Evolutionary conservation across 352 stramenopile species (phyloP).

Genomic region (Pythium volutum): DNA sequence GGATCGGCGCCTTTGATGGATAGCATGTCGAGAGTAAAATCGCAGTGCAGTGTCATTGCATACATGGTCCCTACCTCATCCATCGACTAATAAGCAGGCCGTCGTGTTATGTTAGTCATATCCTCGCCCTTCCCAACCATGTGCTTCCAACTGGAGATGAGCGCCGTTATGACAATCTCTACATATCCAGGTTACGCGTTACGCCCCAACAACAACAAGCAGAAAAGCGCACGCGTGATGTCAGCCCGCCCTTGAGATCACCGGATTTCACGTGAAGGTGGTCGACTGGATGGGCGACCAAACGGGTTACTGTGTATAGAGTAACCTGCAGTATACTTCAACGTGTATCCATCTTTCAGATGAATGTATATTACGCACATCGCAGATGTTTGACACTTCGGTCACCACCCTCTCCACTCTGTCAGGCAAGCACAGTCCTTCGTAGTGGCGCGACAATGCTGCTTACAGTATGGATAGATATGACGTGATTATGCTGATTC

Average conservation of each 20-base stretch:
- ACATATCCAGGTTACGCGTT: too few species aligned
- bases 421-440: too few species aligned
- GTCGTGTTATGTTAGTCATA: too few species aligned
- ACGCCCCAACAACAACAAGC: neutral
- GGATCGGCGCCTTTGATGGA: too few species aligned
- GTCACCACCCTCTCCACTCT: too few species aligned
- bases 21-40: too few species aligned
- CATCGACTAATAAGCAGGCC: too few species aligned
- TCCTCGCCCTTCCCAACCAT: too few species aligned
- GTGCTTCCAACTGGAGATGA: neutral
- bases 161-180: neutral
- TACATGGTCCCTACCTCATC: too few species aligned
- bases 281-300: neutral
- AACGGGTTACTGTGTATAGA: constrained; percentile 1
- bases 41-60: too few species aligned
- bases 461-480: neutral
- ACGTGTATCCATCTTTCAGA: neutral
- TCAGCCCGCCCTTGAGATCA: neutral
- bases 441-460: too few species aligned
- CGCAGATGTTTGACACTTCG: too few species aligned
- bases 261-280: neutral
- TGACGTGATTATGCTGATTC: neutral
- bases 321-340: constrained; percentile 1
- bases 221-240: neutral
- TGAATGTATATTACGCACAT: neutral